A percentile compares a stretch with the other conserved stretches of the same genome.
Evolutionary conservation across 345 rosid species (phyloP).

Genomic region (Brassica juncea): DNA sequence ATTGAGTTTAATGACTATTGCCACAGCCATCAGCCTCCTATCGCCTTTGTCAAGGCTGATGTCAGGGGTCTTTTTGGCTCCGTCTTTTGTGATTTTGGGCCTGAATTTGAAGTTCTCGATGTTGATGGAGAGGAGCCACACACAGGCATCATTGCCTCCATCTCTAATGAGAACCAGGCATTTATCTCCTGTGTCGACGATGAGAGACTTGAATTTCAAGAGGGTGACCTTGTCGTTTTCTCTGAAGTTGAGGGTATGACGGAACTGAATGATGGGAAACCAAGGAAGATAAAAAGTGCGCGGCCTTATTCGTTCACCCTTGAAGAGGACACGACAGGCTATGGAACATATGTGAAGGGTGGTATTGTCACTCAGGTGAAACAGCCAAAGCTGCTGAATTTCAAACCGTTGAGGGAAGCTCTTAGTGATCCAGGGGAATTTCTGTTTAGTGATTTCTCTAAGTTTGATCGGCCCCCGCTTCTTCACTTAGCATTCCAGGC

Average conservation of each 20-base stretch:
- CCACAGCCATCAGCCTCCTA: slow-evolving; percentile 84
- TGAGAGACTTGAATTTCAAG: slow-evolving; percentile 95
- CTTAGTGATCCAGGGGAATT: neutral
- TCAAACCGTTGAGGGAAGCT: neutral
- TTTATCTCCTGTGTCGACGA: slow-evolving; percentile 93
- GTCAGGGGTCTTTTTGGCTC: slow-evolving; percentile 97
- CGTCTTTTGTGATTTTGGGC: slow-evolving; percentile 96
- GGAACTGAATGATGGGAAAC: slow-evolving; percentile 92
- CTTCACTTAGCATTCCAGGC: neutral
- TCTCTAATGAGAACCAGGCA: slow-evolving; percentile 84
- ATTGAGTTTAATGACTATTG: slow-evolving; percentile 82
- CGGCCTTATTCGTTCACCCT: slow-evolving; percentile 88
- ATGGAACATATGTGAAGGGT: slow-evolving; percentile 2
- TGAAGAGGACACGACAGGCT: slow-evolving; percentile 83
- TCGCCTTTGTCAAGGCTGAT: slow-evolving; percentile 88
- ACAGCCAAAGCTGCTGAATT: neutral
- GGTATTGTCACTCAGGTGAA: slow-evolving; percentile 6
- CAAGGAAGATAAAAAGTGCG: slow-evolving; percentile 80
- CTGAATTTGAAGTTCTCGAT: slow-evolving; percentile 81
- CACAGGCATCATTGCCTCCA: slow-evolving; percentile 92
- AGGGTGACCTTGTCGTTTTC: slow-evolving; percentile 93
- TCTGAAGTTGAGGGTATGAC: slow-evolving; percentile 97
- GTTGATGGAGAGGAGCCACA: slow-evolving; percentile 96
- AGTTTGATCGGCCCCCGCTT: neutral
- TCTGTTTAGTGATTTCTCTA: slow-evolving; percentile 4